Percentiles rank a stretch among this genome's conserved stretches.
phyloP scores from a whole-genome alignment of 352 stramenopile genomes.

The Peronospora farinosa region DNA sequence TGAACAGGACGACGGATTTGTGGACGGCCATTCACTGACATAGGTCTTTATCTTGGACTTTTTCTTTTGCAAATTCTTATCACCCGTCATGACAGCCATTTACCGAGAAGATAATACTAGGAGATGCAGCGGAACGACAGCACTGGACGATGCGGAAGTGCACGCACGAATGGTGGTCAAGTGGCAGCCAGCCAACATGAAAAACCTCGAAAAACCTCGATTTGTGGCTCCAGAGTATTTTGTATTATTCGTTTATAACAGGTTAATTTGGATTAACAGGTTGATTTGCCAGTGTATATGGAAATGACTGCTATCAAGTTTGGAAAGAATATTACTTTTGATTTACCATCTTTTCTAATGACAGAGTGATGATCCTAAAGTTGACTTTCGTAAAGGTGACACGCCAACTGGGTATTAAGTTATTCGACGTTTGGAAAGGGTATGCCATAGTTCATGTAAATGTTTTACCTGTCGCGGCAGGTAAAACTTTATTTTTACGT shows the following conservation, averaged over 20 bases:
- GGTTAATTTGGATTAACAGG: neutral
- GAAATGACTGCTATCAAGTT: too few relatives aligned
- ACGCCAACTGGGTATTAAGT: too few relatives aligned
- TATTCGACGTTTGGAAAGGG: too few relatives aligned
- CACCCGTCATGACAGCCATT: constrained; percentile 27
- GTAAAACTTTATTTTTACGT: too few relatives aligned
- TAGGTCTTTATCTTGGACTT: constrained; percentile 35
- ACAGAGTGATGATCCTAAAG: too few relatives aligned
- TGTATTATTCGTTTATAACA: neutral
- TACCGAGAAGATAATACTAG: neutral
- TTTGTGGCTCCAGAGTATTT: neutral
- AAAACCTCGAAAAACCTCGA: constrained; percentile 34
- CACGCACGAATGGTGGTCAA: constrained; percentile 24
- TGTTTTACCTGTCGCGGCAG: too few relatives aligned
- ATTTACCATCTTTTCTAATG: too few relatives aligned
- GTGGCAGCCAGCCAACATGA: constrained; percentile 29
- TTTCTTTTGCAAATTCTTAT: constrained; percentile 47
- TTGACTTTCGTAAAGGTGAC: too few relatives aligned
- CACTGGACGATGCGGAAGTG: constrained; percentile 23
- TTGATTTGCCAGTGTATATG: too few relatives aligned
- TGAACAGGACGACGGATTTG: constrained; percentile 72
- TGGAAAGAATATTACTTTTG: too few relatives aligned
- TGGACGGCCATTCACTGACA: constrained; percentile 68
- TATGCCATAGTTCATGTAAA: too few relatives aligned
- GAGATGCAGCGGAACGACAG: constrained; percentile 1